Evolutionary conservation across 352 stramenopile genomes (phyloP).

Genomic region (Globisporangium radiosum): DNA sequence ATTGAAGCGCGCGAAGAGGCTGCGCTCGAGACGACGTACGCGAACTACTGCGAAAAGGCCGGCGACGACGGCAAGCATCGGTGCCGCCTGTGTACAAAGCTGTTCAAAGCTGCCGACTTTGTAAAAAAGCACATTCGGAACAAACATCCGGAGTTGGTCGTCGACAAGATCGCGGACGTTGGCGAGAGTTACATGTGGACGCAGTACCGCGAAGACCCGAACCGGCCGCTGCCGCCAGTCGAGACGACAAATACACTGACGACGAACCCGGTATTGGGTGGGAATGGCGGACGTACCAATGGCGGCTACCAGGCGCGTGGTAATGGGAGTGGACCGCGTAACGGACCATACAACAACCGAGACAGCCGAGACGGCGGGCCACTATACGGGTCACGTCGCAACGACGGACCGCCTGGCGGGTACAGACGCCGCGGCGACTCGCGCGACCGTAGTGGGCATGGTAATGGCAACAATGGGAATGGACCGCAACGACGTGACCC

Average conservation of each 20-base stretch:
- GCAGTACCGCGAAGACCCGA: slow-evolving; percentile 75
- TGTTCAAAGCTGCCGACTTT: slow-evolving; percentile 86
- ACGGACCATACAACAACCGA: slow-evolving; percentile 19
- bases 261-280: slow-evolving; percentile 49
- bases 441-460: slow-evolving; percentile 36
- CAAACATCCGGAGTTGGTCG: slow-evolving; percentile 78
- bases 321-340: slow-evolving; percentile 22
- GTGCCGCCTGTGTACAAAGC: slow-evolving; percentile 79
- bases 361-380: not conserved
- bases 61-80: slow-evolving; percentile 79
- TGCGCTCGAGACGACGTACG: slow-evolving; percentile 66
- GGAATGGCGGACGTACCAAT: slow-evolving; percentile 18
- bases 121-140: slow-evolving; percentile 88
- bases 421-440: slow-evolving; percentile 47
- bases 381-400: slow-evolving; percentile 32
- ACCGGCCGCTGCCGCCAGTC: slow-evolving; percentile 66
- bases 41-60: slow-evolving; percentile 80
- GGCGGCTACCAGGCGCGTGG: slow-evolving; percentile 26
- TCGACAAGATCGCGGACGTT: slow-evolving; percentile 76
- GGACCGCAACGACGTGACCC: slow-evolving; percentile 28
- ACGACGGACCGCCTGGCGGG: slow-evolving; percentile 32
- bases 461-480: slow-evolving; percentile 32
- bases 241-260: slow-evolving; percentile 64
- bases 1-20: slow-evolving; percentile 71
- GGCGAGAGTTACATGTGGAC: slow-evolving; percentile 87